A percentile compares a stretch with the other conserved stretches of the same genome.
These are phyloP conservation scores for Talaromyces proteolyticus DNA, from an alignment of 495 filamentous ascomycete species.

Conservation along the genomic window DNA sequence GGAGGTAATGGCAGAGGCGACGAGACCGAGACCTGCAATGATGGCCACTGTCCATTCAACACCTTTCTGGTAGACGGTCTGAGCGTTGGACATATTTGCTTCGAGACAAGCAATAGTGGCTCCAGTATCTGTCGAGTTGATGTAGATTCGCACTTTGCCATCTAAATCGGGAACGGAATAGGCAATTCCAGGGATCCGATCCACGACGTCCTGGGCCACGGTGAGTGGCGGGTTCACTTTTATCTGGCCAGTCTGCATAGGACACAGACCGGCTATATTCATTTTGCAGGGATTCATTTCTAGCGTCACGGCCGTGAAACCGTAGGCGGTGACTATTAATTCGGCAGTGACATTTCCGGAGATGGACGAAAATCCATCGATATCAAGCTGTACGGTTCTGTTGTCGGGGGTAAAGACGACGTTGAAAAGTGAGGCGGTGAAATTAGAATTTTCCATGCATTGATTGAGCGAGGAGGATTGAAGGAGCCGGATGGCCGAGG, in stretches of 20 bases:
- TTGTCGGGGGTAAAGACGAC: constrained; percentile 76
- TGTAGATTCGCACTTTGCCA: constrained; percentile 72
- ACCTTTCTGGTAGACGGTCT: constrained; percentile 83
- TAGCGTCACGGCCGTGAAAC: constrained; percentile 58
- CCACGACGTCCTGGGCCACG: constrained; percentile 49
- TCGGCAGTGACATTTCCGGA: constrained; percentile 79
- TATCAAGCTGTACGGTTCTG: constrained; percentile 62
- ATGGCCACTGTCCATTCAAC: constrained; percentile 88
- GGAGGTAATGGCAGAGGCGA: constrained; percentile 76
- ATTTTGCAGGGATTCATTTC: constrained; percentile 71
- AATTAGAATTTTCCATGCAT: constrained; percentile 72
- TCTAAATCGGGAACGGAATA: constrained; percentile 92
- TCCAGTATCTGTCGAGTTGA: constrained; percentile 59
- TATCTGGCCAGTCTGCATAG: constrained; percentile 85
- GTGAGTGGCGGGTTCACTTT: constrained; percentile 63
- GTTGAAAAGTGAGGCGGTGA: constrained; percentile 78
- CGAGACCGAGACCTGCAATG: constrained; percentile 76
- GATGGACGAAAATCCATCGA: constrained; percentile 80
- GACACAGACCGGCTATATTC: constrained; percentile 74
- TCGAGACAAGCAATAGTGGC: constrained; percentile 80
- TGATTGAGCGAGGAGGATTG: constrained; percentile 71
- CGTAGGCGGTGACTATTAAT: constrained; percentile 74
- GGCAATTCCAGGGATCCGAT: constrained; percentile 71
- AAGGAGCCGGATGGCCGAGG: constrained; percentile 42
- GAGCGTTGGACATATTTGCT: constrained; percentile 83